Percentiles rank a stretch among this genome's conserved stretches.
phyloP scores from a whole-genome alignment of 108 stramenopile genomes.

The Pseudonitzschia multiseries region DNA sequence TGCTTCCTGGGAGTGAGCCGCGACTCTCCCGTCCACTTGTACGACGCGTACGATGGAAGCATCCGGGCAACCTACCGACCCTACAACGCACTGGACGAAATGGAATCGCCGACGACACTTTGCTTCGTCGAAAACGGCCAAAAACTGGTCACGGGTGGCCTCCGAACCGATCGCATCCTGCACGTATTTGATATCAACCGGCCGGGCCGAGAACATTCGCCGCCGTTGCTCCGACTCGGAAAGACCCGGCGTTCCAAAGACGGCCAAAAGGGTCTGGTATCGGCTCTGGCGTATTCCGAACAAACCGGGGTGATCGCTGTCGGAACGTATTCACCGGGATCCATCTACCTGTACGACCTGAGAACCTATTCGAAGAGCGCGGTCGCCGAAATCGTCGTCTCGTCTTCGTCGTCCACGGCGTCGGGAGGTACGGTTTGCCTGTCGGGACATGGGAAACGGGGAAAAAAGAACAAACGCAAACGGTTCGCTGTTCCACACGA shows the following conservation, averaged over 20 bases:
- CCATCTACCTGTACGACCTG: constrained; percentile 83
- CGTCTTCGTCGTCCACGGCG: constrained; percentile 5
- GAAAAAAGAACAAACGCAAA: constrained; percentile 36
- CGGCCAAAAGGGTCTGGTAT: constrained; percentile 83
- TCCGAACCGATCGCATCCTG: constrained; percentile 67
- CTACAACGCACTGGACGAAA: constrained; percentile 74
- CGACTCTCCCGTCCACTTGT: constrained; percentile 78
- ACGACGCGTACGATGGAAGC: constrained; percentile 75
- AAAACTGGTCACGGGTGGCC: constrained; percentile 66
- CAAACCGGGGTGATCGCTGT: constrained; percentile 57
- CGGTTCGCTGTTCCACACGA: constrained; percentile 44
- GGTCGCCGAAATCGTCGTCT: constrained; percentile 29
- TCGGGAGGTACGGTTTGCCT: constrained; percentile 32
- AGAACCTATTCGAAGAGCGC: constrained; percentile 34
- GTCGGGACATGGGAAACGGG: constrained; percentile 63
- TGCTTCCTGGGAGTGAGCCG: constrained; percentile 51
- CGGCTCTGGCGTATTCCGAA: constrained; percentile 46
- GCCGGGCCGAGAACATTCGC: constrained; percentile 62
- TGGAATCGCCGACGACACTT: constrained; percentile 72
- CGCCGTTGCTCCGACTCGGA: constrained; percentile 49
- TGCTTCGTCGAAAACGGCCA: constrained; percentile 63
- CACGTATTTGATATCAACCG: constrained; percentile 69
- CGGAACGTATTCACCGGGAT: constrained; percentile 84
- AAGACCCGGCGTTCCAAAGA: constrained; percentile 77
- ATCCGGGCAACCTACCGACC: constrained; percentile 81